Evolutionary conservation across 2,329 filamentous ascomycete species (phyloP).

Genomic region (Pleoardoris graminearum): DNA sequence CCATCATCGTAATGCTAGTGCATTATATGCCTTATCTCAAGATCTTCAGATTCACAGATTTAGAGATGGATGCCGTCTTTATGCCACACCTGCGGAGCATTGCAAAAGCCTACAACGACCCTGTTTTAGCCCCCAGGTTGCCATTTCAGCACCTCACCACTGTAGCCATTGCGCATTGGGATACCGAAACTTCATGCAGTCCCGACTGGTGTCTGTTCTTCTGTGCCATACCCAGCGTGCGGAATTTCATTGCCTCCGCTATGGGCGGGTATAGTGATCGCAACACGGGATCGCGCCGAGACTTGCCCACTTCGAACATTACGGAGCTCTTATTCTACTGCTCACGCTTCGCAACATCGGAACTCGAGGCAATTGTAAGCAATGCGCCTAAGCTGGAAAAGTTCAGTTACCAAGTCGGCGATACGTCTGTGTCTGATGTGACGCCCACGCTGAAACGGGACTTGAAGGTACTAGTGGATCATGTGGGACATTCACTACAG

Average conservation of each 20-base stretch:
- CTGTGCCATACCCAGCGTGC: constrained; percentile 17
- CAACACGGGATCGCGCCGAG: no score
- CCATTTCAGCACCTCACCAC: constrained; percentile 19
- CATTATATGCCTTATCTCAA: constrained; percentile 18
- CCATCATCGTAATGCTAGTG: constrained; percentile 15
- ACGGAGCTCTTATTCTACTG: constrained; percentile 14
- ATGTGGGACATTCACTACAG: constrained; percentile 4
- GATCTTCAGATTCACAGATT: constrained; percentile 15
- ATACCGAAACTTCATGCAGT: constrained; percentile 9
- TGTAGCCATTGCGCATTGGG: constrained; percentile 14
- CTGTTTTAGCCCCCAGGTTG: constrained; percentile 5
- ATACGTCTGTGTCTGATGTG: constrained; percentile 6
- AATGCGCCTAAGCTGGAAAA: constrained; percentile 13
- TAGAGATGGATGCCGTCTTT: constrained; percentile 3
- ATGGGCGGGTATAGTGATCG: no score
- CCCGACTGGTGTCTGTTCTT: constrained; percentile 17
- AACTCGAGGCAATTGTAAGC: constrained; percentile 10
- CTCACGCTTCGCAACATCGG: constrained; percentile 11
- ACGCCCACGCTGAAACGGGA: neutral
- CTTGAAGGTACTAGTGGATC: neutral
- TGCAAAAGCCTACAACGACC: constrained; percentile 13
- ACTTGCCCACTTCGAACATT: constrained; percentile 15
- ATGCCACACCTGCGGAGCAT: constrained; percentile 2
- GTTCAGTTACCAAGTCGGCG: constrained; percentile 15
- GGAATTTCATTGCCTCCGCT: constrained; percentile 11